A percentile compares a stretch with the other conserved stretches of the same genome.
Conservation (phyloP, 306 rosid genomes). For the Carpinus fangiana region DNA sequence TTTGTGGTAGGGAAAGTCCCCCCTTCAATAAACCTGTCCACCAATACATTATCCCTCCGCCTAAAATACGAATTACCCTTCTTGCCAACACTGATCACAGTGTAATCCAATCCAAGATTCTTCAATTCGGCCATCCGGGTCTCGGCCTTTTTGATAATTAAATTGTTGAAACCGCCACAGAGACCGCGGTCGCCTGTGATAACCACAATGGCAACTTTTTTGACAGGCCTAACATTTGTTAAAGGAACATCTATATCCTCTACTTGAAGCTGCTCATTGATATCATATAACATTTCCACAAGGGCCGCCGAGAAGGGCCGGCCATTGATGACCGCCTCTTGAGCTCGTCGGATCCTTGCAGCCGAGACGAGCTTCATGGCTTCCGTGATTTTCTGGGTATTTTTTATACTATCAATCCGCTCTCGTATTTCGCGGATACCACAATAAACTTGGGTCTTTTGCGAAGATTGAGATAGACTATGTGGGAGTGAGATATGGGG, state of each 20-base stretch:
- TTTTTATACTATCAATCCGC: constrained; percentile 54
- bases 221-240: constrained; percentile 46
- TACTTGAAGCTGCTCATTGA: constrained; percentile 49
- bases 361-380: constrained; percentile 84
- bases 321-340: constrained; percentile 70
- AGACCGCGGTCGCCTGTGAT: constrained; percentile 68
- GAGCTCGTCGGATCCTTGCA: constrained; percentile 76
- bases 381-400: constrained; percentile 67
- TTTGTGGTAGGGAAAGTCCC: constrained; percentile 53
- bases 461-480: constrained; percentile 12
- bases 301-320: constrained; percentile 69
- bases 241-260: constrained; percentile 57
- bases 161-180: constrained; percentile 71
- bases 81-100: constrained; percentile 70
- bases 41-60: constrained; percentile 30
- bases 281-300: constrained; percentile 45
- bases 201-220: constrained; percentile 58
- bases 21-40: constrained; percentile 50
- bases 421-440: constrained; percentile 56
- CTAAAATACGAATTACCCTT: constrained; percentile 59
- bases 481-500: not conserved
- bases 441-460: constrained; percentile 27
- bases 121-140: constrained; percentile 44
- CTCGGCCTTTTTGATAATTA: constrained; percentile 49
- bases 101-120: constrained; percentile 44